These are phyloP conservation scores for Ceriops tagal DNA, from an alignment of 345 rosid genomes.

Conservation along the genomic window DNA sequence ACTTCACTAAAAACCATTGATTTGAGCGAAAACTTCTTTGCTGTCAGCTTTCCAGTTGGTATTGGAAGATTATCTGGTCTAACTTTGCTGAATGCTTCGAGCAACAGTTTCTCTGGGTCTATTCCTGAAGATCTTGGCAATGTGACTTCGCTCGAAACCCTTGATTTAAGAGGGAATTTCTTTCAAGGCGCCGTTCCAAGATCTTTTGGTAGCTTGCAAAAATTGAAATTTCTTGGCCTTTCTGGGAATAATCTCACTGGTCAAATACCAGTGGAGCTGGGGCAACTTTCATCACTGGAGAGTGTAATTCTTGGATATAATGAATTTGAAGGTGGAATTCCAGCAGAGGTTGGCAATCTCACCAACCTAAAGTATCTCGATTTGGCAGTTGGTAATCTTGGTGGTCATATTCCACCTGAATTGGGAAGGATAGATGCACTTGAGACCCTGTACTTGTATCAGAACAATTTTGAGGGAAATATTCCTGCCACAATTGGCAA, in stretches of 20 bases:
- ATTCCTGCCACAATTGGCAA: conserved; percentile 67
- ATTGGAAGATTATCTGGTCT: conserved; percentile 53
- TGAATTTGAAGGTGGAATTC: conserved; percentile 69
- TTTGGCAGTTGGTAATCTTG: conserved; percentile 62
- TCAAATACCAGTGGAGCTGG: conserved; percentile 59
- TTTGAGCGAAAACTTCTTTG: conserved; percentile 65
- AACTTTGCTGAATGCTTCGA: conserved; percentile 68
- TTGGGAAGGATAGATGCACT: conserved; percentile 60
- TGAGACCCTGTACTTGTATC: conserved; percentile 60
- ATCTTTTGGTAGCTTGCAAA: conserved; percentile 61
- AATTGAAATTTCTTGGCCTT: conserved; percentile 76
- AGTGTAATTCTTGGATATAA: conserved; percentile 84
- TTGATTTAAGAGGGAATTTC: conserved; percentile 88
- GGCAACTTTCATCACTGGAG: conserved; percentile 71
- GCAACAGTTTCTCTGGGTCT: conserved; percentile 69
- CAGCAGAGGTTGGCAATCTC: conserved; percentile 65
- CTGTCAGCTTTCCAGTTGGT: conserved; percentile 50
- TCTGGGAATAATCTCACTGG: conserved; percentile 91
- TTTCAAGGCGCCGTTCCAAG: conserved; percentile 70
- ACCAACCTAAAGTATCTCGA: conserved; percentile 75
- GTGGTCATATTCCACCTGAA: conserved; percentile 69
- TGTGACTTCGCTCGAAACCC: conserved; percentile 52
- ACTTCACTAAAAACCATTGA: conserved; percentile 56
- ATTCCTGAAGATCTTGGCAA: conserved; percentile 73
- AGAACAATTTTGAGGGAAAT: conserved; percentile 60